Base-by-base conservation (phyloP, 441 rosid genomes). In the Manihot esculenta region DNA sequence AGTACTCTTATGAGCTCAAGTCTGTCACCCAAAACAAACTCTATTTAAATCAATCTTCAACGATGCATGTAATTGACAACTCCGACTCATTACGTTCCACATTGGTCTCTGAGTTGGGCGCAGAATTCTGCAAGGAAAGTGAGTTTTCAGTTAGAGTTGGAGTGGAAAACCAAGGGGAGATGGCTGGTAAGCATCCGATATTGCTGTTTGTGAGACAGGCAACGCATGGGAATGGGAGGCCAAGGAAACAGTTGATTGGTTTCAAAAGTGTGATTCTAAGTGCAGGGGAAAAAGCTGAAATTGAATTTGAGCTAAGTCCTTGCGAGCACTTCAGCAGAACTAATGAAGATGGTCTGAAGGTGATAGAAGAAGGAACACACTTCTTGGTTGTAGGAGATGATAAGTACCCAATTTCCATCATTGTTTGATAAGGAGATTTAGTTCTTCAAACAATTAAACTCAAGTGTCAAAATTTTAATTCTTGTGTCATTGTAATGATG, bases 281-380 rank as follows among this genome's bases (percentile, higher is more conserved):
- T 57, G 84, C 86, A 1, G 86, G 86, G 51, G 89, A 90, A 77
- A 84, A 41, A 45, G 85, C 83, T 5, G 90, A 88, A 51, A 65
- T 94, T 13, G 84, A 80, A 59, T 88, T 89, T 71, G 83, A 83
- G 77, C 44, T 94, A 71, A 80, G 80, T 58, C 83, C 87, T 14
- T 94, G 99, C 18, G 93, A 90, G 64, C 86, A 88, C 75, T 74
- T 92, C 26, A 83, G 88, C 78, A 84, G 82, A 79, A 90, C 88
- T 17, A 83, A 86, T 77, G 89, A 89, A 56, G 75, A 80, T 62
- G 97, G 97, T 62, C 18, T 75, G 18, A 87, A 82, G 89, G 84
- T 89, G 57, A 72, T 92, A 41, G 94, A 88, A 79, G 87, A 87
- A 80, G 95, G 97, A 47, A 79, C 69, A 23, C 85, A 83, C 72